Evolutionary conservation across 345 rosid genomes (phyloP), one percentile per base, ranked within the genome.

Genomic region (Rhizophora mangle): DNA sequence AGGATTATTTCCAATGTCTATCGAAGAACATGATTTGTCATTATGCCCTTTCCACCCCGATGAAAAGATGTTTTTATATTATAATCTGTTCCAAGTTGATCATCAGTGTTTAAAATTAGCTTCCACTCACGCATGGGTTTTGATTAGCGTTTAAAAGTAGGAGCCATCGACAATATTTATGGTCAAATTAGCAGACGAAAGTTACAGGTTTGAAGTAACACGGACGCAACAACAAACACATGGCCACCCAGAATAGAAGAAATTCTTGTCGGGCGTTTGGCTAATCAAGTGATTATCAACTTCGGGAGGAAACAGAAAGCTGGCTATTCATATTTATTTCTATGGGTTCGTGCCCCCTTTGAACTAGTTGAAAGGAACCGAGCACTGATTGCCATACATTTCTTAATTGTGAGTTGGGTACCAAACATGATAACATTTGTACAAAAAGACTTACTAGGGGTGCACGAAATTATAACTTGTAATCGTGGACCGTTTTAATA

Each of bases 11-110:
- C 60, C 11, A 3, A 3, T 8, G 29, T 22, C 24, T 26, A 0
- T 55, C 22, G 27, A 22, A 9, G 55, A 68, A 68, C 65, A 60
- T 56, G 58, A n/a, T 26, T 20, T 69, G 65, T 13, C 58, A 31
- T 43, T 20, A 49, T 69, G 24, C 30, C 24, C 21, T 43, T 60
- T 60, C 49, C 21, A 24, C 31, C 39, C 72, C 43, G 26, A 26
- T 18, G 59, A 47, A 68, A 24, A 10, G 18, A 55, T 21, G 60
- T 1, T 55, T 26, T 9, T 55, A 55, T 66, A 53, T 31, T 55
- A 52, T 19, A 27, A 49, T 65, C 39, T 6, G 58, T 19, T 55
- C 60, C 27, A 26, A 55, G 27, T 55, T 55, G 29, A 55, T 55
- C 29, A 22, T 43, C 49, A 2, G 13, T 2, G 47, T 39, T 39